Conservation (phyloP, 2,329 filamentous ascomycete species). For the Hypomyces perniciosus region DNA sequence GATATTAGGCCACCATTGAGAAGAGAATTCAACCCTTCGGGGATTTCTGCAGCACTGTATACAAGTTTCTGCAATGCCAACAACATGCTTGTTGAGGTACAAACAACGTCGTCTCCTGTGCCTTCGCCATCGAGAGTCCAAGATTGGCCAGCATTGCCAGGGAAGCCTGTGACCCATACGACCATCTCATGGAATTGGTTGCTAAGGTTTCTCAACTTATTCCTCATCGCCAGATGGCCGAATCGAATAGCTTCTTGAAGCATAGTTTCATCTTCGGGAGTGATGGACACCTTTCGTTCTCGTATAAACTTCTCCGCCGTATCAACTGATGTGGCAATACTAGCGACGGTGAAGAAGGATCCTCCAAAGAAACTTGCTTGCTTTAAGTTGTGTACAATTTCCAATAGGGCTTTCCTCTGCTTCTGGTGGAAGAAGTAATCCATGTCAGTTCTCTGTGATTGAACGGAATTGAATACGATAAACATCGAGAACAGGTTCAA, state of each 20-base stretch:
- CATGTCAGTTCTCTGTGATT: conserved; percentile 73
- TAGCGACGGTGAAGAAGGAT: conserved; percentile 61
- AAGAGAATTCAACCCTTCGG: conserved; percentile 40
- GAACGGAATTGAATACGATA: conserved; percentile 79
- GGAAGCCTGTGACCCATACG: conserved; percentile 63
- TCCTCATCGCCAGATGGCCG: conserved; percentile 54
- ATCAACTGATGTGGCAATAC: conserved; percentile 59
- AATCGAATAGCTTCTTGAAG: conserved; percentile 61
- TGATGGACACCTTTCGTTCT: conserved; percentile 54
- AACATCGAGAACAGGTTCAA: conserved; percentile 81
- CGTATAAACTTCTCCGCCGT: conserved; percentile 62
- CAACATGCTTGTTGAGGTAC: conserved; percentile 46
- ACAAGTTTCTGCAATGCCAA: conserved; percentile 47
- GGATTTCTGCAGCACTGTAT: conserved; percentile 37
- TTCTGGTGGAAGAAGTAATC: conserved; percentile 86
- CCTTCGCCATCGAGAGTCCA: conserved; percentile 61
- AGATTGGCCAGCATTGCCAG: conserved; percentile 48
- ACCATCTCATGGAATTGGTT: conserved; percentile 72
- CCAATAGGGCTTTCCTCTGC: conserved; percentile 60
- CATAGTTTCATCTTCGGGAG: conserved; percentile 51
- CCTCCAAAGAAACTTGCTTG: conserved; percentile 82
- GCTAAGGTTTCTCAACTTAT: conserved; percentile 59
- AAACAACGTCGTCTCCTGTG: conserved; percentile 38
- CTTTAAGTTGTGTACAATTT: conserved; percentile 70
- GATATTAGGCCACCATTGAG: conserved; percentile 41